phyloP scores from a whole-genome alignment of 768 basidiomycete genomes.

The Ramaria sp. region DNA sequence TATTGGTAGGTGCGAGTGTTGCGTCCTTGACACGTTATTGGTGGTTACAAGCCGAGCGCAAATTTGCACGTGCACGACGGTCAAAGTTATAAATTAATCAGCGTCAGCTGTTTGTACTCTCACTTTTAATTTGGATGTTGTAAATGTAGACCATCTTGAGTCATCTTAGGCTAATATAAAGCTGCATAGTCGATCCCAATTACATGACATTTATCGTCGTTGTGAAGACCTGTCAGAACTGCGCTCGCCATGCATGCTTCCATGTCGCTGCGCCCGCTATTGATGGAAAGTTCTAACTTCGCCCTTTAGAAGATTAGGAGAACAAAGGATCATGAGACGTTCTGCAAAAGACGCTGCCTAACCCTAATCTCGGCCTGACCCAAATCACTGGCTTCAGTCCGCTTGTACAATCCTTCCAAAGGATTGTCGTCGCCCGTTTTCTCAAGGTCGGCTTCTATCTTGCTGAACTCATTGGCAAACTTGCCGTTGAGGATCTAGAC shows the following conservation, averaged over 20 bases:
- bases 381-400: conserved; percentile 40
- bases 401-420: conserved; percentile 41
- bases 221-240: too few species aligned
- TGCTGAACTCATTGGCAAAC: conserved; percentile 43
- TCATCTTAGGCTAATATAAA: neutral
- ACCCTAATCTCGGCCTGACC: conserved; percentile 52
- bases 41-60: conserved; percentile 48
- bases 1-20: conserved; percentile 36
- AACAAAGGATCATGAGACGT: neutral
- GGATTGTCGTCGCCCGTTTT: conserved; percentile 46
- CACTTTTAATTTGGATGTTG: neutral
- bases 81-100: neutral
- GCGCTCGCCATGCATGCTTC: too few species aligned
- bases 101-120: too few species aligned
- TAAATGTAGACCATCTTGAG: neutral
- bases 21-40: conserved; percentile 44
- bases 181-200: neutral
- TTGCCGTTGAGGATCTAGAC: conserved; percentile 46
- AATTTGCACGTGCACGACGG: conserved; percentile 11
- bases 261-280: too few species aligned
- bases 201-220: too few species aligned
- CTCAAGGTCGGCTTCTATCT: conserved; percentile 46
- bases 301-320: neutral
- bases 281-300: too few species aligned
- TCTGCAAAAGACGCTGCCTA: conserved; percentile 31